Percentiles rank a stretch among this genome's conserved stretches.
Evolutionary conservation across 495 filamentous ascomycete genomes (phyloP).

Genomic region (Penicillium pancosmium): DNA sequence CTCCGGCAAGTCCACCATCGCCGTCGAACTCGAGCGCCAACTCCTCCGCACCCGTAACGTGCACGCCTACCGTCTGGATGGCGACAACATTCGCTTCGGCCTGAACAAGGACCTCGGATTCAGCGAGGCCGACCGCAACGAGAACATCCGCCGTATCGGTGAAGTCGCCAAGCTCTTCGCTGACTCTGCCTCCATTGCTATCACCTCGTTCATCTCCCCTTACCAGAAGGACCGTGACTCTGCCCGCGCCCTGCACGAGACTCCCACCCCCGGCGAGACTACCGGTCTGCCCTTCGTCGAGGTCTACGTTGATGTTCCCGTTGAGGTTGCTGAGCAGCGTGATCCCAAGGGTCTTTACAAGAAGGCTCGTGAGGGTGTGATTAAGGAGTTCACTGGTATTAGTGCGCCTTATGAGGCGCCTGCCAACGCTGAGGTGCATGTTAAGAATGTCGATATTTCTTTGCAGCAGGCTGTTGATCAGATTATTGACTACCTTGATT

Average conservation of each 20-base stretch:
- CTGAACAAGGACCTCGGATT: constrained; percentile 97
- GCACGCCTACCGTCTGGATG: constrained; percentile 89
- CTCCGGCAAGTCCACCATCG: constrained; percentile 94
- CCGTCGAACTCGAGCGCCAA: constrained; percentile 93
- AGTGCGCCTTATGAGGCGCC: constrained; percentile 91
- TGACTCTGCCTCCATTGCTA: constrained; percentile 80
- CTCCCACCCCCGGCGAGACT: constrained; percentile 47
- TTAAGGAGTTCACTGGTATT: constrained; percentile 97
- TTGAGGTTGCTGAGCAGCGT: constrained; percentile 88
- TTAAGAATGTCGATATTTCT: constrained; percentile 73
- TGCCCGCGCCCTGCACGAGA: constrained; percentile 77
- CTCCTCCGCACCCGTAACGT: constrained; percentile 74
- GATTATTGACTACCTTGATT: constrained; percentile 80
- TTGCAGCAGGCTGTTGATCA: constrained; percentile 83
- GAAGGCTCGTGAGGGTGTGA: constrained; percentile 89
- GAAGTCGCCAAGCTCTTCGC: constrained; percentile 98
- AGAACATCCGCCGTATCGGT: constrained; percentile 95
- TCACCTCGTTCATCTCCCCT: constrained; percentile 97
- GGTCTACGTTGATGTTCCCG: constrained; percentile 83
- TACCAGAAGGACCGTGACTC: constrained; percentile 83
- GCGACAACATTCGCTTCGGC: constrained; percentile 98
- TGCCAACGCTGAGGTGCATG: constrained; percentile 79
- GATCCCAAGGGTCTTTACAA: constrained; percentile 98
- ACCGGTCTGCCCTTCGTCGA: constrained; percentile 84
- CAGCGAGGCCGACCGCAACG: constrained; percentile 86